Base-by-base conservation (phyloP, 805 yeast genomes). In the Clavispora fructus region DNA sequence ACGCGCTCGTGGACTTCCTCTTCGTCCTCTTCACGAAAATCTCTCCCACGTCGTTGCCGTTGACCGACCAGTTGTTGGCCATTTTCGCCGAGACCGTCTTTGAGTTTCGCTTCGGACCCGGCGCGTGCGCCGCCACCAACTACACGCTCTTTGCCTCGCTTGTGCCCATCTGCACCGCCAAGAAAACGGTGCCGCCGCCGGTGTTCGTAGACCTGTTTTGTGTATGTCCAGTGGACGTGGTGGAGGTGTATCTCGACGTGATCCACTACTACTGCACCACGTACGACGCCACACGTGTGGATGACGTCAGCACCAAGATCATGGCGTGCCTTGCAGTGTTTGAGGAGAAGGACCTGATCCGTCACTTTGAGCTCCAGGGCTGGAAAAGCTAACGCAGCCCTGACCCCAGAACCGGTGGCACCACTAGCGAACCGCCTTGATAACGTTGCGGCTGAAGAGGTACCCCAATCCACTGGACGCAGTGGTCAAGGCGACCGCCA, bases 381-480 rank as follows among this genome's bases (percentile, higher is more conserved):
- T 52, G 53, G 56, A 19, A 19, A 19, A 19, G 5, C 23, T 19
- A 19, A 19, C 23, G 23, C 23, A 5, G 23, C 23, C 23, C 23
- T 19, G 5, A 4, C 5, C 23, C 23, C 23, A 19, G 23, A 3
- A 19, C 23, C 3, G 5, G 23, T 19, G 23, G 14, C 5, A 7
- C 14, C 14, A 8, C 12, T 19, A 37, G 12, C 28, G 19, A 5
- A 43, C 13, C 3, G 53, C 38, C 63, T 75, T 83, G 43, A 88
- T 83, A 0, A 95, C 92, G 44, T 78, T 74, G 49, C 76, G 84
- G 41, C 84, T 77, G 55, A 86, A 78, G 5, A 85, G 72, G 64
- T 91, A 91, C 9, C 90, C 83, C 31, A 83, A 64, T 0, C 96
- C 97, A 61, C 95, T 87, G 49, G 79, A 59, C 0, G 85, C 59